Evolutionary conservation across 1,284 basidiomycete genomes (phyloP), one percentile per base, ranked within the genome.

Genomic region (Trametes sp.): DNA sequence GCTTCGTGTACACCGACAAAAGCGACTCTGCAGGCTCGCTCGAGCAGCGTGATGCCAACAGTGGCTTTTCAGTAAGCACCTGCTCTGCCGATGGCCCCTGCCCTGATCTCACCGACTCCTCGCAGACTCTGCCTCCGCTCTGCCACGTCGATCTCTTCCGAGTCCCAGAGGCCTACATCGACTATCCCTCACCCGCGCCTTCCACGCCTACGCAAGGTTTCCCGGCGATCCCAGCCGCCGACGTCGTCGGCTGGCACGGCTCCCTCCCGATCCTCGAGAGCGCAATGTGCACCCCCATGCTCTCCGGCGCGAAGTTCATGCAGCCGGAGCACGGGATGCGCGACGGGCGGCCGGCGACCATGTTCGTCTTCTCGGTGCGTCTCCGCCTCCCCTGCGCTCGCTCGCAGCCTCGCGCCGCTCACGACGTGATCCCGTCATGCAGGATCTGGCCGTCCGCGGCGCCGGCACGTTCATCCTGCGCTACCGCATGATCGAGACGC

Each of bases 281-380:
- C n/a, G 76, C 80, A 23, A 90, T 85, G 59, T 78, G 80, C 67
- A 90, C 89, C 0, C 73, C 76, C 1, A 75, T 83, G 0, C 76
- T 91, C 3, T 87, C 87, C 1, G 89, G 89, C 0, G 81, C 84
- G 0, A 89, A 86, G 0, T 88, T 90, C 67, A 84, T 87, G 9
- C 87, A 89, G 59, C 84, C 86, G 0, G 78, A 81, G 21, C 77
- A 78, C 35, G 80, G 90, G 19, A 86, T 89, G 54, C 82, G 86
- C 69, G 79, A 82, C 57, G 87, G 87, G 4, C 24, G 21, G 13
- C 49, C 64, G 65, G 85, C 68, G 58, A 24, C 48, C 33, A 33
- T 51, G 49, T 36, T 51, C 46, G n/a, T 48, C 9, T 48, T 29
- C 28, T 28, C 26, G 5, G 36, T 48, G 19, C 13, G 26, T 16